phyloP scores from a whole-genome alignment of 2,329 filamentous ascomycete genomes.

The Cytospora paraplurivora region DNA sequence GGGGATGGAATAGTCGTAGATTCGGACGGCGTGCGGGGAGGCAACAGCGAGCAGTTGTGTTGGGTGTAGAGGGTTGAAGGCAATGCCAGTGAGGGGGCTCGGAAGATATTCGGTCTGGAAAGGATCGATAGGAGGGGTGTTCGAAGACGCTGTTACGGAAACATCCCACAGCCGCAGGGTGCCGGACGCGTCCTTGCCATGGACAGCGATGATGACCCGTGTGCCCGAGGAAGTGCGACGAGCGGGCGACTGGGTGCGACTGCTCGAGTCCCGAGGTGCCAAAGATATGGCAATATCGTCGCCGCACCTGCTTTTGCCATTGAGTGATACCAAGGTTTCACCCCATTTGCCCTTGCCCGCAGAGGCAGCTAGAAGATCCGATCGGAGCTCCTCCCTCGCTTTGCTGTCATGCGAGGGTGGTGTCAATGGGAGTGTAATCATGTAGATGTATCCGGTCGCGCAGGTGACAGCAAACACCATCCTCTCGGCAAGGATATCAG shows the following conservation, averaged over 20 bases:
- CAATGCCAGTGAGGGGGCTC: constrained; percentile 55
- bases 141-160: constrained; percentile 47
- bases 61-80: constrained; percentile 57
- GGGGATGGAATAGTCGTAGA: constrained; percentile 62
- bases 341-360: constrained; percentile 66
- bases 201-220: constrained; percentile 60
- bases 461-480: constrained; percentile 65
- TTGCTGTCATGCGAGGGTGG: constrained; percentile 65
- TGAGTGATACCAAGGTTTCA: constrained; percentile 57
- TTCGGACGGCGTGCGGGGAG: constrained; percentile 56
- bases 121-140: constrained; percentile 43
- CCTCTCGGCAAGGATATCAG: constrained; percentile 54
- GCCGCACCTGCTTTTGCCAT: constrained; percentile 55
- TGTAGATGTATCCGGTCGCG: constrained; percentile 56
- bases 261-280: constrained; percentile 32
- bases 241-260: constrained; percentile 40
- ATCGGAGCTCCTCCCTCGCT: constrained; percentile 53
- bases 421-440: constrained; percentile 62
- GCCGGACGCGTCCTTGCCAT: constrained; percentile 61
- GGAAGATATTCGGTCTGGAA: constrained; percentile 65
- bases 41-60: constrained; percentile 62
- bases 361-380: constrained; percentile 53
- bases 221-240: constrained; percentile 35
- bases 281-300: constrained; percentile 60
- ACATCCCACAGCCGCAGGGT: constrained; percentile 61